phyloP scores from a whole-genome alignment of 2,329 filamentous ascomycete species.

The Fusarium musae region DNA sequence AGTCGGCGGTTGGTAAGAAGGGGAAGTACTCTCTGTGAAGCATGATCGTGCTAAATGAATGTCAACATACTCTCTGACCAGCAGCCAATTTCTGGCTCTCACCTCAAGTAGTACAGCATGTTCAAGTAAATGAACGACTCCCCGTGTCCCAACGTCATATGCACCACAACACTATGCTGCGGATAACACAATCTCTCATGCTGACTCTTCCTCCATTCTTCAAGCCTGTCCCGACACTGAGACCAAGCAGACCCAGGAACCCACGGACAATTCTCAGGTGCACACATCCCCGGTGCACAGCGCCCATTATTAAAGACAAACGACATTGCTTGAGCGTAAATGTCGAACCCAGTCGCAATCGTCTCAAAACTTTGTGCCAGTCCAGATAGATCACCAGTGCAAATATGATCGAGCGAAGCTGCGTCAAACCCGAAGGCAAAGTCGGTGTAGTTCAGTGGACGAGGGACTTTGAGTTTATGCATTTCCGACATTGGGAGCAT shows the following conservation, averaged over 20 bases:
- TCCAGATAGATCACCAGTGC: not conserved
- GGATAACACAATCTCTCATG: slow-evolving; percentile 52
- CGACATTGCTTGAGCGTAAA: slow-evolving; percentile 54
- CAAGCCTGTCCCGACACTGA: slow-evolving; percentile 43
- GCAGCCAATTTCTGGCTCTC: not conserved
- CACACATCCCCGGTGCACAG: slow-evolving; percentile 53
- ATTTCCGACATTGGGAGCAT: slow-evolving; percentile 52
- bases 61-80: not conserved
- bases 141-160: slow-evolving; percentile 53
- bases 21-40: slow-evolving; percentile 58
- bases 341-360: slow-evolving; percentile 56
- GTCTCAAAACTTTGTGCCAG: slow-evolving; percentile 46
- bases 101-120: slow-evolving; percentile 57
- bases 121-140: slow-evolving; percentile 57
- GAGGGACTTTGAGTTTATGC: slow-evolving; percentile 47
- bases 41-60: slow-evolving; percentile 50
- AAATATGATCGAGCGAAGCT: rapidly evolving
- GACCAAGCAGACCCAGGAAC: slow-evolving; percentile 50
- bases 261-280: slow-evolving; percentile 54
- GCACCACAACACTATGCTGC: slow-evolving; percentile 50
- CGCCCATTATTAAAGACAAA: slow-evolving; percentile 57
- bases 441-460: slow-evolving; percentile 50
- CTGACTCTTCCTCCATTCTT: slow-evolving; percentile 51
- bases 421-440: slow-evolving; percentile 52
- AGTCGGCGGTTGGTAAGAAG: slow-evolving; percentile 52